phyloP scores from a whole-genome alignment of 228 moss, liverwort and hornwort genomes.

The Sphagnum magellanicum region DNA sequence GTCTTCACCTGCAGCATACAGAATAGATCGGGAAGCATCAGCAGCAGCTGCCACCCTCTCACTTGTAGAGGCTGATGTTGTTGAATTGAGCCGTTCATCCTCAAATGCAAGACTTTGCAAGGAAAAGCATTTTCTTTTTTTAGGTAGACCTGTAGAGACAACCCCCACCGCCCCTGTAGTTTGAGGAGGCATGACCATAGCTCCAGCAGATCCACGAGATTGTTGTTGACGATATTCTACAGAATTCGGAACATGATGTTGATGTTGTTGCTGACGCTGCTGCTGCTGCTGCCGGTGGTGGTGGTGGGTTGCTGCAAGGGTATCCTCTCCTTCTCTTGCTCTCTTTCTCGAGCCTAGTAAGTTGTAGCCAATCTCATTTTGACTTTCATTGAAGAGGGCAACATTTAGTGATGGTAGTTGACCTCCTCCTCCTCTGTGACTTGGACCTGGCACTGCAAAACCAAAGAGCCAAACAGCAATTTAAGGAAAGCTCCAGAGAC shows the following conservation, averaged over 20 bases:
- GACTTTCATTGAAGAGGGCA: constrained; percentile 28
- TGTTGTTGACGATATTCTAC: constrained; percentile 35
- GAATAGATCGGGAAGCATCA: constrained; percentile 30
- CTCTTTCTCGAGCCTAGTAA: constrained; percentile 36
- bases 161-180: constrained; percentile 6
- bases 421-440: constrained; percentile 8
- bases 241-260: constrained; percentile 12
- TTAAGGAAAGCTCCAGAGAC: no score
- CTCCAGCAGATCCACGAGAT: constrained; percentile 21
- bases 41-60: constrained; percentile 14
- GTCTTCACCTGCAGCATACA: constrained; percentile 35
- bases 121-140: no score
- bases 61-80: constrained; percentile 50
- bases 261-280: no score
- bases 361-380: constrained; percentile 48
- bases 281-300: constrained; percentile 20
- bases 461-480: no score
- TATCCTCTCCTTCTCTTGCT: constrained; percentile 37
- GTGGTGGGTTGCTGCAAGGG: constrained; percentile 3
- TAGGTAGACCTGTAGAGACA: constrained; percentile 56
- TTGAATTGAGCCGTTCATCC: constrained; percentile 48
- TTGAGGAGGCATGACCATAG: constrained; percentile 29
- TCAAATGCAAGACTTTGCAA: constrained; percentile 55
- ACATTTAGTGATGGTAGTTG: constrained; percentile 24
- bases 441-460: constrained; percentile 33